Evolutionary conservation across 148 eudicot genomes (phyloP).

Genomic region (Chenopodium album): DNA sequence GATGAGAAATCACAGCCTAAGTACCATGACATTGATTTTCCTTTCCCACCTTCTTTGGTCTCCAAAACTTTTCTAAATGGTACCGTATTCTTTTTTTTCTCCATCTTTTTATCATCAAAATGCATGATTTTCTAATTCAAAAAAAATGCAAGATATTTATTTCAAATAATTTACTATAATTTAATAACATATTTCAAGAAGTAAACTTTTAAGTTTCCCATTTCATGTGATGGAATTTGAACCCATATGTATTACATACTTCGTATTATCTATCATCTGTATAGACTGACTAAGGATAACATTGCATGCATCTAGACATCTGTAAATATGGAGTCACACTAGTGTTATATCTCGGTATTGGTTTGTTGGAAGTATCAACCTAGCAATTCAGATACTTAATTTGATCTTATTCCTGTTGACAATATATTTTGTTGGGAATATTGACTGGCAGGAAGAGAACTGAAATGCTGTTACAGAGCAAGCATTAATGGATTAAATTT

Average conservation of each 20-base stretch:
- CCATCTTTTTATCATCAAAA: background rate
- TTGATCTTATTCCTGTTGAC: too few species aligned
- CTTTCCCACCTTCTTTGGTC: constrained; percentile 77
- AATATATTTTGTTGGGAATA: background rate
- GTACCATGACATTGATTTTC: constrained; percentile 70
- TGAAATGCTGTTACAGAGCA: constrained; percentile 90
- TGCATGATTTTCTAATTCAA: too few species aligned
- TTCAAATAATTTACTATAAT: too few species aligned
- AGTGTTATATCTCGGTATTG: background rate
- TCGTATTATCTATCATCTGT: too few species aligned
- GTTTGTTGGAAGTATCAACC: too few species aligned
- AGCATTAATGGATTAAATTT: constrained; percentile 79
- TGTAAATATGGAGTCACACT: background rate
- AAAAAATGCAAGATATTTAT: background rate
- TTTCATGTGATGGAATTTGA: background rate
- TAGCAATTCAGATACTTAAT: too few species aligned
- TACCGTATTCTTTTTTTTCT: constrained; percentile 22
- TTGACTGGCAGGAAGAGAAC: constrained; percentile 63
- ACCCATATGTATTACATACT: too few species aligned
- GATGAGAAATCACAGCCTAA: constrained; percentile 56
- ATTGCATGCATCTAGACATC: background rate
- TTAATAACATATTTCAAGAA: too few species aligned
- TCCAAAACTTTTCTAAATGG: constrained; percentile 77
- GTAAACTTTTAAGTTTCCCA: background rate
- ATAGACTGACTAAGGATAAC: background rate